Evolutionary conservation across 2,329 filamentous ascomycete species (phyloP).

Genomic region (Pyricularia sp.): DNA sequence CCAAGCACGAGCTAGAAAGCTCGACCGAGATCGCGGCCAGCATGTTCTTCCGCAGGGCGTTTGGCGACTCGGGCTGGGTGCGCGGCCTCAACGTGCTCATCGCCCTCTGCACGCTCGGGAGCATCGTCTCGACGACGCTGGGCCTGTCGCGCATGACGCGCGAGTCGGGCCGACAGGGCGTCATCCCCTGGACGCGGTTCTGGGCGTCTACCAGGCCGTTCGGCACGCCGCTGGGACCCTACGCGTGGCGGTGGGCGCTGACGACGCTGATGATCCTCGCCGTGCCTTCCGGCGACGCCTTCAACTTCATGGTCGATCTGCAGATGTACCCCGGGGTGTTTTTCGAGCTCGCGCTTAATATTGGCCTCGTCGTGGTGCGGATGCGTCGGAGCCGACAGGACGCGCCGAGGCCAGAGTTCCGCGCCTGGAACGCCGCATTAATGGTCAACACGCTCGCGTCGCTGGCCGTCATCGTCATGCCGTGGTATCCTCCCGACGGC

Average conservation of each 20-base stretch:
- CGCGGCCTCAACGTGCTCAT: conserved; percentile 48
- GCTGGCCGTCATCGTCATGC: conserved; percentile 56
- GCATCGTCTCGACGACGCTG: conserved; percentile 44
- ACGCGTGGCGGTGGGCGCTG: conserved; percentile 43
- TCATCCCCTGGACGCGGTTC: conserved; percentile 46
- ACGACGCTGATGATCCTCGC: conserved; percentile 52
- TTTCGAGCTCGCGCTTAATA: conserved; percentile 46
- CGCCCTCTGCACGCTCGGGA: conserved; percentile 47
- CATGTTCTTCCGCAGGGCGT: conserved; percentile 53
- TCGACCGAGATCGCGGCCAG: conserved; percentile 52
- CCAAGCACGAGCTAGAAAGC: conserved; percentile 45
- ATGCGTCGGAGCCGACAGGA: conserved; percentile 39
- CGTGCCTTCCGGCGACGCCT: conserved; percentile 53
- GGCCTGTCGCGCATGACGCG: conserved; percentile 45
- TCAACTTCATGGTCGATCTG: conserved; percentile 54
- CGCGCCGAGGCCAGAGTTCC: conserved; percentile 39
- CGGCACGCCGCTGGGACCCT: conserved; percentile 52
- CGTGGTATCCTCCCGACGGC: conserved; percentile 58
- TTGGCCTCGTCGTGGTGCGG: conserved; percentile 50
- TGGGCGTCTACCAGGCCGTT: conserved; percentile 55
- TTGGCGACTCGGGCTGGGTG: conserved; percentile 39
- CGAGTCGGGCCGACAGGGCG: conserved; percentile 53
- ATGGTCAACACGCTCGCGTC: conserved; percentile 51
- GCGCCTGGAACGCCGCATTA: conserved; percentile 47
- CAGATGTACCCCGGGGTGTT: conserved; percentile 46